Evolutionary conservation across 139 green algal genomes (phyloP), one percentile per base, ranked within the genome.

Genomic region (Zygnema cylindricum): DNA sequence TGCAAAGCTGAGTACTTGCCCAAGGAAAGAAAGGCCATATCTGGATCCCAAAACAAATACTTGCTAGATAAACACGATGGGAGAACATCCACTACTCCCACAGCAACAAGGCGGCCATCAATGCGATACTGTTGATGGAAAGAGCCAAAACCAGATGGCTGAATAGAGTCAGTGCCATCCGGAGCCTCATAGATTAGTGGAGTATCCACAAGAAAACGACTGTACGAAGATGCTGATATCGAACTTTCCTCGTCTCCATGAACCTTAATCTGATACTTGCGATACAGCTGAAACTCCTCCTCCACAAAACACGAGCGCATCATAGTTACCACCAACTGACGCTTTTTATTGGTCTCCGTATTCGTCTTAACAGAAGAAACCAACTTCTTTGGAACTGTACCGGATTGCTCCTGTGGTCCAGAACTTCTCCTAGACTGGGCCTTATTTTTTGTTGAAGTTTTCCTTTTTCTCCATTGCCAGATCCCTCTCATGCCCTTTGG

Each of bases 81-180:
- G 0, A 91, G 84, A n/a, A 99, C 77, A 82, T 99, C 97, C 69
- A 99, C 92, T 82, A 99, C 96, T 0, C 95, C 95, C 63, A 99
- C 96, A 0, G 97, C 97, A 3, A 98, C 87, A 49, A 99, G 94
- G 77, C 91, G 85, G 30, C 86, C 96, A 57, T 98, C 95, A 3
- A 99, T 88, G 89, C 97, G 95, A 90, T 99, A 99, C 92, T 98
- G 96, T 93, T 98, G 95, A 92, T 98, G 97, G 91, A 98, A 98
- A 69, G 94, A 94, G 43, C 96, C 96, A 79, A 96, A 98, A 38
- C 94, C 94, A 76, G 87, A 92, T 69, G 55, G n/a, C 1, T 82
- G 81, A 1, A 55, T n/a, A n/a, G 54, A 25, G 35, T 21, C 36
- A 33, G 55, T 30, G 16, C n/a, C 49, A 43, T 16, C 42, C 30